Conservation (phyloP, 1,284 basidiomycete genomes). For the Crucibulum parvulum region DNA sequence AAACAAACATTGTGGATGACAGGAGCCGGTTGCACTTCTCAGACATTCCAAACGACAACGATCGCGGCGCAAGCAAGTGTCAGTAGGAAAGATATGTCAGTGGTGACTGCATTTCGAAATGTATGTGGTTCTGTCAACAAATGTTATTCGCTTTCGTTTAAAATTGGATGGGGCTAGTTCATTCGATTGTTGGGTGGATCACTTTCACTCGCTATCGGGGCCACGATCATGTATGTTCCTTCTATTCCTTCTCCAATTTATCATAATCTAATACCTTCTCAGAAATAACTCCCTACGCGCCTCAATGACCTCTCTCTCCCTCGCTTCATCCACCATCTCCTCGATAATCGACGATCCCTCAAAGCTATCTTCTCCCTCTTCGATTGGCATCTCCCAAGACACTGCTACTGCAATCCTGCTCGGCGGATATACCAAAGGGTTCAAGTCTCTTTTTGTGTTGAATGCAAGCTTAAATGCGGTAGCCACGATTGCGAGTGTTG, state of each 20-base stretch:
- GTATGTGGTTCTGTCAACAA: conserved; percentile 34
- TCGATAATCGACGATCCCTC: conserved; percentile 57
- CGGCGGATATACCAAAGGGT: conserved; percentile 61
- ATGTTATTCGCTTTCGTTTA: neutral
- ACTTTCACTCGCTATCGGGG: conserved; percentile 64
- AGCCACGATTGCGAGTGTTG: conserved; percentile 55
- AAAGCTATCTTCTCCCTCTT: conserved; percentile 40
- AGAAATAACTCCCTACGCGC: conserved; percentile 63
- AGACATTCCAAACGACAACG: conserved; percentile 70
- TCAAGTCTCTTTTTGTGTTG: conserved; percentile 62
- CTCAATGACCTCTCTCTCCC: conserved; percentile 43
- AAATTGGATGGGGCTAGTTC: conserved; percentile 48
- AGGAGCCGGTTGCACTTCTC: neutral
- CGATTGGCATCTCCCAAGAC: conserved; percentile 41
- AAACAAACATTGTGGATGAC: conserved; percentile 1
- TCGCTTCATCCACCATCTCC: conserved; percentile 43
- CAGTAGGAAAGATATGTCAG: conserved; percentile 68
- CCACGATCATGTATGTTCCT: conserved; percentile 56
- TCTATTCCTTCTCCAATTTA: neutral
- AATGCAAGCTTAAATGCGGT: conserved; percentile 54
- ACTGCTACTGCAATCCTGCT: conserved; percentile 51
- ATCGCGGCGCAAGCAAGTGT: conserved; percentile 78
- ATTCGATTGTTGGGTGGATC: conserved; percentile 71
- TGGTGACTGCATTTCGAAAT: conserved; percentile 74
- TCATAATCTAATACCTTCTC: neutral